A percentile compares a stretch with the other conserved stretches of the same genome.
These are phyloP conservation scores for Xerocomus potaroensis DNA, from an alignment of 768 basidiomycete genomes.

Conservation along the genomic window DNA sequence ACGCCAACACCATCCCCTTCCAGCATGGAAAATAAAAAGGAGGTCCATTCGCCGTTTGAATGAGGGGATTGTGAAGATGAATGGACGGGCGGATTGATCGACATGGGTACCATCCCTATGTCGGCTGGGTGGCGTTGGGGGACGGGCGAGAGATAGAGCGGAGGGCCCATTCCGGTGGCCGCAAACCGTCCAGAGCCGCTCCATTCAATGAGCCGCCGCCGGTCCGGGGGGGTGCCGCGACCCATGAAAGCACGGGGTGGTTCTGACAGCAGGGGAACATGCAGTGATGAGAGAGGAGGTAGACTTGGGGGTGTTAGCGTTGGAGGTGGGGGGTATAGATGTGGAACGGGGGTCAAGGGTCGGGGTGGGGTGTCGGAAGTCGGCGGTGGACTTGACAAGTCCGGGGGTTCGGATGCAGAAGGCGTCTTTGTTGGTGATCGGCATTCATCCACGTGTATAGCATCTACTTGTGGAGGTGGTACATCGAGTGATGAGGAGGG, in stretches of 20 bases:
- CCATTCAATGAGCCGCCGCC: constrained; percentile 28
- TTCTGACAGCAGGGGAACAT: constrained; percentile 30
- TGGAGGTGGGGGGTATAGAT: constrained; percentile 5
- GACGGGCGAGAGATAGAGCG: constrained; percentile 23
- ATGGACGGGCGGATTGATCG: constrained; percentile 14
- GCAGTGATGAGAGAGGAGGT: constrained; percentile 27
- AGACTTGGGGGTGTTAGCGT: constrained; percentile 9
- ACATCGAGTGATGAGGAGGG: no score
- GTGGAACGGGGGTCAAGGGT: constrained; percentile 3
- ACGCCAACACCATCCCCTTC: constrained; percentile 26
- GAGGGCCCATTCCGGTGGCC: constrained; percentile 20
- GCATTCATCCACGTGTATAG: constrained; percentile 8
- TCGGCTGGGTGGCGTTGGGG: constrained; percentile 18
- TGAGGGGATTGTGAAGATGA: constrained; percentile 3
- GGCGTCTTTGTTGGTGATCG: background rate
- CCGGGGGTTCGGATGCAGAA: background rate
- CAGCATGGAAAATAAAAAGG: constrained; percentile 32
- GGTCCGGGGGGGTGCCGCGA: constrained; percentile 31
- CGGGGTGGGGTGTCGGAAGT: background rate
- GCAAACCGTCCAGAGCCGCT: constrained; percentile 19
- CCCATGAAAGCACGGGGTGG: constrained; percentile 34
- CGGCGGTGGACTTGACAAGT: background rate
- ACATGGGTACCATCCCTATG: constrained; percentile 19
- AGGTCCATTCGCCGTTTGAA: constrained; percentile 29
- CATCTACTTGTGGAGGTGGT: background rate